These are phyloP conservation scores for Phytophthora pluvialis DNA, from an alignment of 352 stramenopile genomes.

Conservation along the genomic window DNA sequence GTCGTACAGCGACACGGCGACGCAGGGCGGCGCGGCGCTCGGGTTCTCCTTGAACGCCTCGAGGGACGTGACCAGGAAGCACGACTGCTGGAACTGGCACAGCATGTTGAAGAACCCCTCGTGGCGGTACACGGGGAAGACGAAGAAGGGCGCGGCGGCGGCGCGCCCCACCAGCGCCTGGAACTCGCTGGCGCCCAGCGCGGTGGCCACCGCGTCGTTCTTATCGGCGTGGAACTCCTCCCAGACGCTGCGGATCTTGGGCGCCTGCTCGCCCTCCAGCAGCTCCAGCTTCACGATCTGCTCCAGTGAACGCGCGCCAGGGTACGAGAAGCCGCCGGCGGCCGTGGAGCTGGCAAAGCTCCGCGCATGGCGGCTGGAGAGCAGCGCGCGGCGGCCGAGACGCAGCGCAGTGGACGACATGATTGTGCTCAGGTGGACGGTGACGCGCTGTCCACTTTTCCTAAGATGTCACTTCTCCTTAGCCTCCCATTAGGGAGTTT, in stretches of 20 bases:
- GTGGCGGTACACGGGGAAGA: conserved; percentile 87
- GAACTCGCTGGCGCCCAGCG: conserved; percentile 49
- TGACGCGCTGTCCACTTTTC: too few relatives aligned
- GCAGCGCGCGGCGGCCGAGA: conserved; percentile 17
- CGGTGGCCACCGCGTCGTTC: conserved; percentile 69
- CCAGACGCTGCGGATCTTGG: conserved; percentile 78
- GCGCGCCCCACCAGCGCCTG: conserved; percentile 58
- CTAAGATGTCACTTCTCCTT: too few relatives aligned
- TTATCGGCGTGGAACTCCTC: conserved; percentile 80
- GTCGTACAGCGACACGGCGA: conserved; percentile 85
- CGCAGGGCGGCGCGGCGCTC: conserved; percentile 67
- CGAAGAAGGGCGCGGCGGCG: conserved; percentile 67
- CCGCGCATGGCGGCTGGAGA: conserved; percentile 14
- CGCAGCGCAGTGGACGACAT: conserved; percentile 24
- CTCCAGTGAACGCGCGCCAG: conserved; percentile 74
- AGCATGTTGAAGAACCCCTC: conserved; percentile 90
- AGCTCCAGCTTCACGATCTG: conserved; percentile 89
- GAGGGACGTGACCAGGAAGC: conserved; percentile 87
- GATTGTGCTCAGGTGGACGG: too few relatives aligned
- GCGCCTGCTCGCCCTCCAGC: conserved; percentile 66
- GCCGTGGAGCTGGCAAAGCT: conserved; percentile 21
- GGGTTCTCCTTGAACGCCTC: conserved; percentile 91
- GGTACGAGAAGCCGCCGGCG: conserved; percentile 79
- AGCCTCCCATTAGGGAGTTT: too few relatives aligned
- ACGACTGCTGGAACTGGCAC: conserved; percentile 90